Percentiles rank a stretch among this genome's conserved stretches.
These are phyloP conservation scores for Lathyrus sativus DNA, from an alignment of 306 rosid species.

Conservation along the genomic window DNA sequence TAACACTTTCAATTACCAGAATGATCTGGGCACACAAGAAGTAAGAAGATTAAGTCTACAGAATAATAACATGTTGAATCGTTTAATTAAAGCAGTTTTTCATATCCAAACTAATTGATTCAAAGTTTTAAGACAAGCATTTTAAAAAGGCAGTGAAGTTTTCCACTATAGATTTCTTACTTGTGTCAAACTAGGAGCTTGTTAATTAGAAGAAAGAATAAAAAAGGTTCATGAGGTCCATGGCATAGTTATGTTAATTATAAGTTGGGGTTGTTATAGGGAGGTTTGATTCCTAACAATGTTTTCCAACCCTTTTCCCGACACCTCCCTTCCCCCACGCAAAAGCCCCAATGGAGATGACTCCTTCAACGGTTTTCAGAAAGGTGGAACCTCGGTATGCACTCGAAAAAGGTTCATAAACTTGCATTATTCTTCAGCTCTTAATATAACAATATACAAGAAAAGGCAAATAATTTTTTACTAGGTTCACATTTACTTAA, in stretches of 20 bases:
- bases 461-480: conserved; percentile 2
- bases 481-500: neutral
- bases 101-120: conserved; percentile 2
- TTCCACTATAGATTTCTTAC: conserved; percentile 13
- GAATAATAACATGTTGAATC: neutral
- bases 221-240: neutral
- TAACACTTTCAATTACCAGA: conserved; percentile 83
- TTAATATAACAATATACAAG: conserved; percentile 10
- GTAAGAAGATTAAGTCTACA: conserved; percentile 18
- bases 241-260: neutral
- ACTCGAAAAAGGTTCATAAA: conserved; percentile 2
- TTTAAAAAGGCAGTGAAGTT: conserved; percentile 17
- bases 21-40: conserved; percentile 56
- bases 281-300: conserved; percentile 4
- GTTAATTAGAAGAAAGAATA: too few relatives aligned
- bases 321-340: neutral
- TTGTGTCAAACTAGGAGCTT: conserved; percentile 6
- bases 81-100: conserved; percentile 17
- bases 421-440: conserved; percentile 13
- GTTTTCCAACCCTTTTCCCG: neutral
- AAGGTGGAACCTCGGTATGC: neutral
- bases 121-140: conserved; percentile 6
- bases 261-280: neutral
- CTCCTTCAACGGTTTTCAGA: neutral
- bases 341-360: neutral